Percentiles rank a stretch among this genome's conserved stretches.
phyloP scores from a whole-genome alignment of 2,329 filamentous ascomycete species.

The Orbilia blumenaviensis region DNA sequence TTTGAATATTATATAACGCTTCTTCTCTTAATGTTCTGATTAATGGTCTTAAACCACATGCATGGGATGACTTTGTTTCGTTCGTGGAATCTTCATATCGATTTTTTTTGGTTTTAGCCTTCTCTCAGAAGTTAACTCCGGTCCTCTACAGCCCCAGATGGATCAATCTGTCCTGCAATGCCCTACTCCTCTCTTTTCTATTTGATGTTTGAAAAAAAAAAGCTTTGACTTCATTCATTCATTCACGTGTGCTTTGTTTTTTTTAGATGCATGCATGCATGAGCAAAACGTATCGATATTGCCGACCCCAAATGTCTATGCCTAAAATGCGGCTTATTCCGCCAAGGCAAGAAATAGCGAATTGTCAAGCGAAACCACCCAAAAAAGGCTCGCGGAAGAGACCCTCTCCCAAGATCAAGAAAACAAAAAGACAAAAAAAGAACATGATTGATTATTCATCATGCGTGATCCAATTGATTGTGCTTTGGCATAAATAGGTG shows the following conservation, averaged over 20 bases:
- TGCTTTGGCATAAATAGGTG: too few species aligned
- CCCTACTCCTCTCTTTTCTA: too few species aligned
- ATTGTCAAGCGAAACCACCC: neutral
- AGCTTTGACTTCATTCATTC: too few species aligned
- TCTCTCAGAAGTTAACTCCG: neutral
- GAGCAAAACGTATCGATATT: neutral
- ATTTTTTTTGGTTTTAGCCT: neutral
- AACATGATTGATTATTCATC: neutral
- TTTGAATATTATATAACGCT: constrained; percentile 1
- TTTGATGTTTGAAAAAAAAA: neutral
- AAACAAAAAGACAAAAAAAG: neutral
- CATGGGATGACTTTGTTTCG: neutral
- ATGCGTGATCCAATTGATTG: neutral
- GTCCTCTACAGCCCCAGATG: too few species aligned
- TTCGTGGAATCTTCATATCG: neutral
- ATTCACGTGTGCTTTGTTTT: too few species aligned
- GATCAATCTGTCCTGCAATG: too few species aligned
- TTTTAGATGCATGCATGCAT: neutral
- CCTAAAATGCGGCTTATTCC: constrained; percentile 5
- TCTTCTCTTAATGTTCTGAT: neutral
- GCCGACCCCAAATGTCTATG: neutral
- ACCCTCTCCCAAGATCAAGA: neutral
- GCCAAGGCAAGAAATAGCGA: neutral
- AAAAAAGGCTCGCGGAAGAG: neutral
- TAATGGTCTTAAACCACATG: constrained; percentile 5